Evolutionary conservation across 2,329 filamentous ascomycete species (phyloP).

Genomic region (Harringtonia lauricola): DNA sequence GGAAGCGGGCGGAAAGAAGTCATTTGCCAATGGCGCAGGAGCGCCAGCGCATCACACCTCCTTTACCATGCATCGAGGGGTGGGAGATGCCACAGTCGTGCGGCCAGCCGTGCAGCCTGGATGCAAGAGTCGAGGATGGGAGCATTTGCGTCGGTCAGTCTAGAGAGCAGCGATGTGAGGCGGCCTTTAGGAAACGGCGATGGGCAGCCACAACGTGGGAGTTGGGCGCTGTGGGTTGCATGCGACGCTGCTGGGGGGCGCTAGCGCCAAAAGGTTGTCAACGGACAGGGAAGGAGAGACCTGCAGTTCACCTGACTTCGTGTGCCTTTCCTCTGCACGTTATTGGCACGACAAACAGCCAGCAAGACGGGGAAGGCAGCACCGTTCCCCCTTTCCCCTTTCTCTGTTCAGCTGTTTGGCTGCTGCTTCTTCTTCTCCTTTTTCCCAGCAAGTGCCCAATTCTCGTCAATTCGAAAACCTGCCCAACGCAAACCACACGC

Average conservation of each 20-base stretch:
- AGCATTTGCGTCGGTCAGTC: background rate
- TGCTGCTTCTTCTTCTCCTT: conserved; percentile 10
- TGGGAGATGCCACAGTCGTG: no score
- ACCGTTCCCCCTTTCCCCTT: background rate
- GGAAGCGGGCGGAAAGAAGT: conserved; percentile 11
- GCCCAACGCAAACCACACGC: conserved; percentile 1
- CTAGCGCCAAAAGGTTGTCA: no score
- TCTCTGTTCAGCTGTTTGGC: no score
- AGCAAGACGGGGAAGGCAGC: background rate
- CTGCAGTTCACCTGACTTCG: conserved; percentile 15
- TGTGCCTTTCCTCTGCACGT: conserved; percentile 6
- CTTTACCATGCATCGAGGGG: background rate
- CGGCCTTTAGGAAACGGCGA: conserved; percentile 14
- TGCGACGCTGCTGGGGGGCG: no score
- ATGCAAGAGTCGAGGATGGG: background rate
- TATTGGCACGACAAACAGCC: conserved; percentile 6
- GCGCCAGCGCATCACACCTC: background rate
- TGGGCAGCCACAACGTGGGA: background rate
- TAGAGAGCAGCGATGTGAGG: conserved; percentile 12
- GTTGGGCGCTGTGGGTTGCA: no score
- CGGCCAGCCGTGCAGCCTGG: background rate
- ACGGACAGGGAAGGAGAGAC: conserved; percentile 2
- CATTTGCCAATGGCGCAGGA: conserved; percentile 10
- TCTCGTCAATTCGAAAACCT: background rate
- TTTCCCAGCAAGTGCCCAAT: conserved; percentile 15